Conservation (phyloP, 306 rosid species). For the Citrullus colocynthis region DNA sequence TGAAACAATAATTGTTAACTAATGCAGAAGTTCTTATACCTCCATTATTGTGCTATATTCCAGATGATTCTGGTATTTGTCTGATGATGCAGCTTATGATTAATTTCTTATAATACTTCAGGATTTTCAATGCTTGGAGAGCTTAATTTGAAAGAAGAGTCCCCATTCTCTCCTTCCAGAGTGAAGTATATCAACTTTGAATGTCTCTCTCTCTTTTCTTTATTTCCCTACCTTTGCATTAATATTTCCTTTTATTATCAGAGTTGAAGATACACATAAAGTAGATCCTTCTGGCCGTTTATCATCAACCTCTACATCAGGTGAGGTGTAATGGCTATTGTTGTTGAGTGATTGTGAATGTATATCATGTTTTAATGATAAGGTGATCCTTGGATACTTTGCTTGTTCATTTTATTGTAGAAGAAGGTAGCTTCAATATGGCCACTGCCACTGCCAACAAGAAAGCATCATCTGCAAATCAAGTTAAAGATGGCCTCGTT, state of each 20-base stretch:
- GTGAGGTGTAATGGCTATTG: conserved; percentile 24
- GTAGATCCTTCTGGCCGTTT: conserved; percentile 47
- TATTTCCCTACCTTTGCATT: conserved; percentile 8
- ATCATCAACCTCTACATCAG: conserved; percentile 49
- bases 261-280: conserved; percentile 79
- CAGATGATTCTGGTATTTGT: background rate
- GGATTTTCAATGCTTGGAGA: conserved; percentile 55
- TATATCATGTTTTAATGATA: background rate
- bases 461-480: conserved; percentile 48
- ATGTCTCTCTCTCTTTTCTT: conserved; percentile 5
- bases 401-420: conserved; percentile 24
- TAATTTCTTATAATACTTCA: conserved; percentile 18
- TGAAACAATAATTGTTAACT: background rate
- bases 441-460: conserved; percentile 36
- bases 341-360: background rate
- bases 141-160: conserved; percentile 65
- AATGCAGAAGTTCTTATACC: background rate
- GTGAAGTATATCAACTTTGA: conserved; percentile 50
- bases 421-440: conserved; percentile 29
- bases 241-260: conserved; percentile 25
- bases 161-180: conserved; percentile 68
- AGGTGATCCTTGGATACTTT: conserved; percentile 13
- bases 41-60: background rate
- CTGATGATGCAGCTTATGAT: conserved; percentile 1
- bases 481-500: conserved; percentile 49